Conservation (phyloP, 2,329 filamentous ascomycete species). For the Claviceps citrina region DNA sequence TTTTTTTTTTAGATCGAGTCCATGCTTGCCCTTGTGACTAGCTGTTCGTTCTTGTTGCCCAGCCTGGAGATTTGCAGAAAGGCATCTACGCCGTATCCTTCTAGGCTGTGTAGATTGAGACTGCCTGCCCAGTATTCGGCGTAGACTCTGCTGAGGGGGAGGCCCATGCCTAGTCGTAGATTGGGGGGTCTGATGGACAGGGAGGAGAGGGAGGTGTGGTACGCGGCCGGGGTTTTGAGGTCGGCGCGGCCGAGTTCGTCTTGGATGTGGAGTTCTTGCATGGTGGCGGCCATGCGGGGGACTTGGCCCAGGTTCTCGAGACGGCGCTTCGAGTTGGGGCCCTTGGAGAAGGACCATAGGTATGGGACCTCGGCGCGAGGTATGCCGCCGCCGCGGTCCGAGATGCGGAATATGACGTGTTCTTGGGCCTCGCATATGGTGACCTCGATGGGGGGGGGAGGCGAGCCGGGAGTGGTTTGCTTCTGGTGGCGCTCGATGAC, state of each 20-base stretch:
- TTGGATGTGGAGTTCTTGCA: constrained; percentile 61
- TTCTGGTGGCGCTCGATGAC: constrained; percentile 59
- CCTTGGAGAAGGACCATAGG: constrained; percentile 94
- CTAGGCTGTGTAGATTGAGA: constrained; percentile 77
- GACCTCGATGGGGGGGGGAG: constrained; percentile 81
- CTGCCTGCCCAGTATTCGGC: constrained; percentile 96
- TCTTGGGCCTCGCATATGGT: constrained; percentile 87
- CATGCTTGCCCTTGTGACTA: constrained; percentile 63
- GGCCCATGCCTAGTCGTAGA: constrained; percentile 75
- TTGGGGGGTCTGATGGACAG: constrained; percentile 72
- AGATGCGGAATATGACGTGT: constrained; percentile 91
- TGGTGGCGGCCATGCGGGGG: constrained; percentile 80
- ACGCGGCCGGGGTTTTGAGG: constrained; percentile 24
- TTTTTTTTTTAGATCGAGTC: constrained; percentile 44
- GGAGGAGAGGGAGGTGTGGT: constrained; percentile 54
- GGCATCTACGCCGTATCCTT: constrained; percentile 90
- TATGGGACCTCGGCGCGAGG: constrained; percentile 71
- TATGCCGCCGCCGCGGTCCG: constrained; percentile 87
- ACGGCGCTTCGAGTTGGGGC: constrained; percentile 59
- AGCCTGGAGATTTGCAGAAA: constrained; percentile 93
- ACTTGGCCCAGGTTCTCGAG: constrained; percentile 78
- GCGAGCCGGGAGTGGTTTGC: constrained; percentile 21
- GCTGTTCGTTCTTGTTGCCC: constrained; percentile 94
- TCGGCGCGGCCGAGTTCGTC: constrained; percentile 26
- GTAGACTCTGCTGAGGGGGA: constrained; percentile 87